Conservation (phyloP, 192 early-diverging fungal genomes). For the Allomyces javanicus region DNA sequence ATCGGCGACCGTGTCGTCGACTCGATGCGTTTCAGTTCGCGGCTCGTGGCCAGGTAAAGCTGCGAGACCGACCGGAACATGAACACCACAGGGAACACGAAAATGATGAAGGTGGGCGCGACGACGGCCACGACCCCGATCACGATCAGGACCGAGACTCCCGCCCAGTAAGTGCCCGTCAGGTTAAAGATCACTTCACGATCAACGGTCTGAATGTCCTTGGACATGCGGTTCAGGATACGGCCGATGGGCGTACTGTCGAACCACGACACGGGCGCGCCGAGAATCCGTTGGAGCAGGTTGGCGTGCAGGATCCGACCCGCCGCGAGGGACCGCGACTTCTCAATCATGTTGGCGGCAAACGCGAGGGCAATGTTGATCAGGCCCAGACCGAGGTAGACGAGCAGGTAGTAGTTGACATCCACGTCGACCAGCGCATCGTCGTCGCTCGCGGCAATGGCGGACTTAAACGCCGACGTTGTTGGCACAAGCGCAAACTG, state of each 20-base stretch:
- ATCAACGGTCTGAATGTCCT: constrained; percentile 72
- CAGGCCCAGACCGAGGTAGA: constrained; percentile 38
- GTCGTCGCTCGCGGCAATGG: too few species aligned
- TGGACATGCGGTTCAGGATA: constrained; percentile 75
- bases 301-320: constrained; percentile 31
- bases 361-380: constrained; percentile 14
- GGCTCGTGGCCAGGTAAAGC: constrained; percentile 54
- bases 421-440: constrained; percentile 14
- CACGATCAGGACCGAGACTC: constrained; percentile 30
- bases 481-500: too few species aligned
- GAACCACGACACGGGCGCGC: constrained; percentile 68
- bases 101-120: constrained; percentile 50
- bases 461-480: too few species aligned
- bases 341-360: constrained; percentile 18
- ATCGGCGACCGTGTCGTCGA: constrained; percentile 55
- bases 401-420: constrained; percentile 35
- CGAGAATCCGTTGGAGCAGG: constrained; percentile 34
- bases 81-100: constrained; percentile 29
- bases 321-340: constrained; percentile 26
- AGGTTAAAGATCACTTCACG: constrained; percentile 28
- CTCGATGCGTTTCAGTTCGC: constrained; percentile 81
- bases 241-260: constrained; percentile 77
- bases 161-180: constrained; percentile 24
- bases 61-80: constrained; percentile 42
- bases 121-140: constrained; percentile 40